Conservation (phyloP, 768 basidiomycete species). For the Termitomyces sp. region DNA sequence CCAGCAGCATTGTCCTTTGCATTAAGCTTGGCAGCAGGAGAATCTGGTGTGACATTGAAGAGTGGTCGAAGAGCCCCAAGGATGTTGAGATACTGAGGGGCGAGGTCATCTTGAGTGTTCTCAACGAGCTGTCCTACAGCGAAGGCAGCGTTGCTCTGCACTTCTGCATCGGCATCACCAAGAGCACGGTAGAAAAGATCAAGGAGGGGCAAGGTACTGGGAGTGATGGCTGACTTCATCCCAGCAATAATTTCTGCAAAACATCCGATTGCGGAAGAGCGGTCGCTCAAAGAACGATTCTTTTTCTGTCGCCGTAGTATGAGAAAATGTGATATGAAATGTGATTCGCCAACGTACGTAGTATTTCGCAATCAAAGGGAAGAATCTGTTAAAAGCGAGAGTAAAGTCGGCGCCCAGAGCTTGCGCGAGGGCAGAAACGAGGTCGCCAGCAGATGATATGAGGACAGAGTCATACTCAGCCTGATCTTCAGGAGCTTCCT, state of each 20-base stretch:
- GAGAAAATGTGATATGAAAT: background rate
- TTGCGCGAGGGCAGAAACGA: slow-evolving; percentile 84
- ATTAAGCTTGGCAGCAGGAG: slow-evolving; percentile 65
- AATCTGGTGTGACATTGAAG: slow-evolving; percentile 62
- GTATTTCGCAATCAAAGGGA: slow-evolving; percentile 86
- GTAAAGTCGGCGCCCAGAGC: slow-evolving; percentile 84
- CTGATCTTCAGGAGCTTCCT: slow-evolving; percentile 82
- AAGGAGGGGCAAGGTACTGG: slow-evolving; percentile 75
- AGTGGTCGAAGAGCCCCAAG: slow-evolving; percentile 78
- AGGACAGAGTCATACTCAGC: slow-evolving; percentile 97
- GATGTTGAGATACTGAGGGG: slow-evolving; percentile 72
- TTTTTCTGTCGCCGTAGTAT: slow-evolving; percentile 53
- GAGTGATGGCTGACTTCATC: slow-evolving; percentile 82
- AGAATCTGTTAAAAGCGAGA: slow-evolving; percentile 79
- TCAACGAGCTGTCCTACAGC: slow-evolving; percentile 89
- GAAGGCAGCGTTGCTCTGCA: slow-evolving; percentile 94
- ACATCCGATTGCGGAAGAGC: slow-evolving; percentile 89
- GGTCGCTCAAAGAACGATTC: slow-evolving; percentile 83
- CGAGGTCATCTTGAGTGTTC: slow-evolving; percentile 77
- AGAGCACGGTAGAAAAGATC: slow-evolving; percentile 84
- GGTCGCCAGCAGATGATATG: slow-evolving; percentile 90
- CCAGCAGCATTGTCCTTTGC: slow-evolving; percentile 97
- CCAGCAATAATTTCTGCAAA: slow-evolving; percentile 94
- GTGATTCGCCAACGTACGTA: slow-evolving; percentile 53
- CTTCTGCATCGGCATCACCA: slow-evolving; percentile 82